A percentile compares a stretch with the other conserved stretches of the same genome.
Evolutionary conservation across 352 stramenopile species (phyloP).

Genomic region (Phytophthora sp.): DNA sequence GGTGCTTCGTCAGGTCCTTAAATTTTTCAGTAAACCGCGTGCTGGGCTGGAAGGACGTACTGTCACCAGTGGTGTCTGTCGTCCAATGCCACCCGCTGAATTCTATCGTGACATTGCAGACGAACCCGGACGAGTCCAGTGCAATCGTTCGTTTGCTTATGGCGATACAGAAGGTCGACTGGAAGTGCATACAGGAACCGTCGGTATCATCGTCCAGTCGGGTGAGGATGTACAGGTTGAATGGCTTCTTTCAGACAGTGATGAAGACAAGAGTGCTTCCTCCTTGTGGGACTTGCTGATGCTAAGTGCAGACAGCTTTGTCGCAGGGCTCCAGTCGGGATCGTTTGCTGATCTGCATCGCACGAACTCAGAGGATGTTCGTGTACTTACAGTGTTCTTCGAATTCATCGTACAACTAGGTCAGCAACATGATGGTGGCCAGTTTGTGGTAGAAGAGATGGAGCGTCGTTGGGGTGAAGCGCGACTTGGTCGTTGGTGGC

Average conservation of each 20-base stretch:
- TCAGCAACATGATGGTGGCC: constrained; percentile 33
- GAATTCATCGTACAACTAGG: constrained; percentile 62
- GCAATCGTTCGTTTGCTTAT: constrained; percentile 64
- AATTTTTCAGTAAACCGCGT: constrained; percentile 52
- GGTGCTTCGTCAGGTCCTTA: constrained; percentile 56
- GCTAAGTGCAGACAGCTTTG: constrained; percentile 43
- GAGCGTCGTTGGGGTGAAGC: constrained; percentile 55
- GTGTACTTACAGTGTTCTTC: constrained; percentile 59
- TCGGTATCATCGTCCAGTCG: constrained; percentile 31
- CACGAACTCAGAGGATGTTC: constrained; percentile 45
- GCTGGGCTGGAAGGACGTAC: constrained; percentile 21
- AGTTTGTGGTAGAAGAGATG: constrained; percentile 39
- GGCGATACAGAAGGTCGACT: constrained; percentile 30
- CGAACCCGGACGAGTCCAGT: constrained; percentile 36
- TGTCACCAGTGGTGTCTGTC: constrained; percentile 10
- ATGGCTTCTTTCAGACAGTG: constrained; percentile 40
- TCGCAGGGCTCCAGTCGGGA: constrained; percentile 46
- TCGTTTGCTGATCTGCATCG: constrained; percentile 35
- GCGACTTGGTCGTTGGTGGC: constrained; percentile 67
- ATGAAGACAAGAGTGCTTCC: constrained; percentile 4
- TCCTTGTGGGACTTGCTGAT: constrained; percentile 66
- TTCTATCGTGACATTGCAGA: constrained; percentile 42
- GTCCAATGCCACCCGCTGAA: constrained; percentile 51
- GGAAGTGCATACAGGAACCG: constrained; percentile 49
- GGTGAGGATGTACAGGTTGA: constrained; percentile 44